A percentile compares a stretch with the other conserved stretches of the same genome.
Evolutionary conservation across 2,329 filamentous ascomycete species (phyloP).

Genomic region (Penicillium sclerotigenum): DNA sequence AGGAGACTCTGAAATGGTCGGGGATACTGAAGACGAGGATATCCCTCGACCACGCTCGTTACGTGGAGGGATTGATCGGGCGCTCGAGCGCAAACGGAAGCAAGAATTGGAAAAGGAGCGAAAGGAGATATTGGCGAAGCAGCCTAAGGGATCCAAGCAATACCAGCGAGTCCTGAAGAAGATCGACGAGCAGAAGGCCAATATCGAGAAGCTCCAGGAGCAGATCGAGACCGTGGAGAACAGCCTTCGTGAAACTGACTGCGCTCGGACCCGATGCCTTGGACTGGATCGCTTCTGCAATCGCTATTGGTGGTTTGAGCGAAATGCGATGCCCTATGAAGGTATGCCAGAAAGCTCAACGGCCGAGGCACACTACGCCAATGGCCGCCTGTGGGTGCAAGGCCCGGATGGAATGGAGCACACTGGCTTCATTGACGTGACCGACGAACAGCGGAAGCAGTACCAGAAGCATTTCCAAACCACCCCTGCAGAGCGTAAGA

Average conservation of each 20-base stretch:
- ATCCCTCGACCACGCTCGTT: conserved; percentile 55
- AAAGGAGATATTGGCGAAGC: conserved; percentile 62
- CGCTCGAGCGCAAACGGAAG: conserved; percentile 73
- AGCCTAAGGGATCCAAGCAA: conserved; percentile 78
- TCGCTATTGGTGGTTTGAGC: conserved; percentile 98
- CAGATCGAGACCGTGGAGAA: conserved; percentile 84
- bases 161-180: conserved; percentile 84
- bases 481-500: conserved; percentile 81
- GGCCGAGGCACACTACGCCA: conserved; percentile 81
- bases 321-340: conserved; percentile 94
- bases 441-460: conserved; percentile 66
- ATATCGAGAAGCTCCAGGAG: conserved; percentile 76
- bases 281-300: conserved; percentile 98
- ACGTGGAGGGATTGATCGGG: conserved; percentile 64
- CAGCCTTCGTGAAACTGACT: conserved; percentile 89
- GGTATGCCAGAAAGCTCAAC: conserved; percentile 87
- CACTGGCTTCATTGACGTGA: conserved; percentile 78
- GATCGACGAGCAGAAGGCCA: conserved; percentile 80
- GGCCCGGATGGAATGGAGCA: conserved; percentile 87
- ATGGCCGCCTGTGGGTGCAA: conserved; percentile 94
- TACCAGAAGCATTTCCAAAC: conserved; percentile 75
- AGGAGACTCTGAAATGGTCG: conserved; percentile 60
- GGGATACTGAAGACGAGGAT: conserved; percentile 69
- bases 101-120: conserved; percentile 68
- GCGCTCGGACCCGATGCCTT: conserved; percentile 80